Evolutionary conservation across 306 rosid species (phyloP).

Genomic region (Neltuma alba): DNA sequence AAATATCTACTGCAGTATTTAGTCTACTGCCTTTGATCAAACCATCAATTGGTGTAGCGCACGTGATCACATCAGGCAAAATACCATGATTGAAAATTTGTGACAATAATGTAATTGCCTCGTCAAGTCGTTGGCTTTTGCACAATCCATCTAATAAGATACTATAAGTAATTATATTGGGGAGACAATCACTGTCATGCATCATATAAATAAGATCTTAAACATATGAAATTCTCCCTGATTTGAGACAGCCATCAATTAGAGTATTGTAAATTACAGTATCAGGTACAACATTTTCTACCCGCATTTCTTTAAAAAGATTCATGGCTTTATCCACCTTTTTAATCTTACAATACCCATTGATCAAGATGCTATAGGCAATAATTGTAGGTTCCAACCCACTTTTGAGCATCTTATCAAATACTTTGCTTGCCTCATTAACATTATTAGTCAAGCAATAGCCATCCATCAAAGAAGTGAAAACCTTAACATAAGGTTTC

Average conservation of each 20-base stretch:
- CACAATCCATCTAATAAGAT: background rate
- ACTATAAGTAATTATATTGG: background rate
- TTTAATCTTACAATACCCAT: background rate
- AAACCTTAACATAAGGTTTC: background rate
- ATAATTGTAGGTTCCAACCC: background rate
- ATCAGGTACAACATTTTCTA: no score
- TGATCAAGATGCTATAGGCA: background rate
- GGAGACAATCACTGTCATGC: background rate
- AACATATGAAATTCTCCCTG: background rate
- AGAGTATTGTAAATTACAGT: no score
- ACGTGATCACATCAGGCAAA: background rate
- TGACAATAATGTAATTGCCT: background rate
- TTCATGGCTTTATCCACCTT: background rate
- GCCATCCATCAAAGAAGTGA: conserved; percentile 17
- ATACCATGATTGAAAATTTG: background rate
- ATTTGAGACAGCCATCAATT: background rate
- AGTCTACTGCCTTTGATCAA: background rate
- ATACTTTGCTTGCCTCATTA: background rate
- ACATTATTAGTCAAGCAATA: background rate
- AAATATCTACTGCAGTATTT: background rate
- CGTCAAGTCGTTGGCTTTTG: background rate
- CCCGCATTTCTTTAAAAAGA: background rate
- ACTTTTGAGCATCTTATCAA: background rate
- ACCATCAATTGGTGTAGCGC: background rate
- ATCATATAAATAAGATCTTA: background rate